phyloP scores from a whole-genome alignment of 192 early-diverging fungal species.

The Backusella luteola region DNA sequence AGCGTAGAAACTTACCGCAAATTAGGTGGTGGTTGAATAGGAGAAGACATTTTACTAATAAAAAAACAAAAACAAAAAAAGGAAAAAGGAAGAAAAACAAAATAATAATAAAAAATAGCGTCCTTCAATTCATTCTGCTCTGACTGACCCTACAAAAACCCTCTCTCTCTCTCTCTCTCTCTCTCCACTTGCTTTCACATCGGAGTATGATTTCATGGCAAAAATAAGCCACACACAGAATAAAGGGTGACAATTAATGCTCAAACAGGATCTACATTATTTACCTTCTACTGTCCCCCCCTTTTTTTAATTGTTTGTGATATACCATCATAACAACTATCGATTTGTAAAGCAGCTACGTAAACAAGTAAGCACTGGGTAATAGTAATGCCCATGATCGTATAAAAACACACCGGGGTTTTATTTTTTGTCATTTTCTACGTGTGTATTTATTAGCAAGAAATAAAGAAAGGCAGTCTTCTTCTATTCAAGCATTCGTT shows the following conservation, averaged over 20 bases:
- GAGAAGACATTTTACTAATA: slow-evolving; percentile 18
- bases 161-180: too few species aligned
- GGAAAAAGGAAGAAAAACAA: neutral
- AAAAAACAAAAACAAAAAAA: slow-evolving; percentile 13
- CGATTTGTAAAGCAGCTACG: too few species aligned
- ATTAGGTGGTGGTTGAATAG: slow-evolving; percentile 22
- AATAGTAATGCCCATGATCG: neutral
- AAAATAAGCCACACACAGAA: neutral
- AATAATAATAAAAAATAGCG: neutral
- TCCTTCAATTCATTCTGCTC: neutral
- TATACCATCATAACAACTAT: too few species aligned
- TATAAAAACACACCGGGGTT: neutral
- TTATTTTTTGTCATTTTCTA: neutral
- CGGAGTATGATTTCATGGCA: neutral
- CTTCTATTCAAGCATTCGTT: too few species aligned
- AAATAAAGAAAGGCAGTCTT: neutral
- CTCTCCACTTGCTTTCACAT: neutral
- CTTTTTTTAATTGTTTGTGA: too few species aligned
- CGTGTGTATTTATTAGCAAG: neutral
- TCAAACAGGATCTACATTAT: neutral
- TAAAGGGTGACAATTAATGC: neutral
- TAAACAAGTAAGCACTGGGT: too few species aligned
- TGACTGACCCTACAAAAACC: neutral
- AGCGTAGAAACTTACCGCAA: slow-evolving; percentile 15
- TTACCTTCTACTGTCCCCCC: neutral